These are phyloP conservation scores for Nannochloris sp. DNA, from an alignment of 139 green algal genomes.

Conservation along the genomic window DNA sequence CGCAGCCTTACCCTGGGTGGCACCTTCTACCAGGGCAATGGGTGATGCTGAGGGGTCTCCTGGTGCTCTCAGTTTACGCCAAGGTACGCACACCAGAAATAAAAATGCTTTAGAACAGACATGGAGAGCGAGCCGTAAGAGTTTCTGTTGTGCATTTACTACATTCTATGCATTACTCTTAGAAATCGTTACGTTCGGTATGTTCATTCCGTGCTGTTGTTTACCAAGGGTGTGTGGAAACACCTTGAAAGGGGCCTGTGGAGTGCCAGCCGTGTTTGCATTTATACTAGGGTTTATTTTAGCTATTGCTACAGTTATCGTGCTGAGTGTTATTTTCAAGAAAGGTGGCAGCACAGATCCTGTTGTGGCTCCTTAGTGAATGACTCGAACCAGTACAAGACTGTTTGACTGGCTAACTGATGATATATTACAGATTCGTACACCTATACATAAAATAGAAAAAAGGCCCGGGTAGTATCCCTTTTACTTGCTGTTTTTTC, in stretches of 20 bases:
- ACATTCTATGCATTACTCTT: neutral
- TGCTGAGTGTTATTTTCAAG: no score
- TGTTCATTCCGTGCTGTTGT: slow-evolving; percentile 16
- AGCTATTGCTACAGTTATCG: neutral
- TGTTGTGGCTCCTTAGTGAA: no score
- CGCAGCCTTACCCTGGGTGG: neutral
- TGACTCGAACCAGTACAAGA: no score
- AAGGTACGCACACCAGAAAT: slow-evolving; percentile 4
- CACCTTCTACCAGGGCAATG: no score
- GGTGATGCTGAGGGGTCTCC: no score
- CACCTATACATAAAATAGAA: no score
- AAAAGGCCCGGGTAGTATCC: no score
- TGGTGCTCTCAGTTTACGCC: neutral
- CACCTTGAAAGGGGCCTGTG: neutral
- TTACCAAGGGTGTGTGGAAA: neutral
- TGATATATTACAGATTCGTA: no score
- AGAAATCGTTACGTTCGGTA: neutral
- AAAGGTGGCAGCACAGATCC: no score
- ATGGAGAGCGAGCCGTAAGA: slow-evolving; percentile 1
- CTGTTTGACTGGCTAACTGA: no score
- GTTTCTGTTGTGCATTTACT: slow-evolving; percentile 2
- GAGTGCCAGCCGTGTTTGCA: slow-evolving; percentile 9
- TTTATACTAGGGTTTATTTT: slow-evolving; percentile 8
- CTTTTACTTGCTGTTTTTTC: no score
- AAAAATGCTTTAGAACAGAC: neutral